phyloP scores from a whole-genome alignment of 257 asterid species.

The Solanum lycopersicoides region DNA sequence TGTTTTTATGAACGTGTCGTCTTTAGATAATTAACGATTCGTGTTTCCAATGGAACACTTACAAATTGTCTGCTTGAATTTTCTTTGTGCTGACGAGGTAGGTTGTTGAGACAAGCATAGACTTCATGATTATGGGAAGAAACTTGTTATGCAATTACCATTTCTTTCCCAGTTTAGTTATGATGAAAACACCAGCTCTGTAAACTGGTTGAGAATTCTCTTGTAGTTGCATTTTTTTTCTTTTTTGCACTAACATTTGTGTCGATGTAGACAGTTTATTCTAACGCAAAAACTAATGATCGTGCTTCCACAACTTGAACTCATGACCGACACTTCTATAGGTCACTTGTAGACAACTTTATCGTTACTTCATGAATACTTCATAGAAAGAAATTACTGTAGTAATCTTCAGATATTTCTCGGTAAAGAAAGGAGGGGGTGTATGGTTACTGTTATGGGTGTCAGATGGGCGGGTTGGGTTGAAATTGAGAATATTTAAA shows the following conservation, averaged over 20 bases:
- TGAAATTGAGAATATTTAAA: too few species aligned
- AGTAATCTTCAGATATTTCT: background rate
- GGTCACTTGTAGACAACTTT: accelerated
- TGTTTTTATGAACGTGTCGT: background rate
- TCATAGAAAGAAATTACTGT: too few species aligned
- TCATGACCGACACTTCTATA: background rate
- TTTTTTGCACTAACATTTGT: background rate
- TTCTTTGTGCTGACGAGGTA: background rate
- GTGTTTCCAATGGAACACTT: background rate
- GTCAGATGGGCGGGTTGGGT: too few species aligned
- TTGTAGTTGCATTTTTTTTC: background rate
- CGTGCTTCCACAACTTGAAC: background rate
- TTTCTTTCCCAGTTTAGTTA: background rate
- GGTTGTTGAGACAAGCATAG: background rate
- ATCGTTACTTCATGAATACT: background rate
- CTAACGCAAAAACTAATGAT: background rate
- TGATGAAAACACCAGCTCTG: background rate
- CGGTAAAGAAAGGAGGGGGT: too few species aligned
- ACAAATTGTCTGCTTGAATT: background rate
- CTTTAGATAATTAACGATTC: background rate
- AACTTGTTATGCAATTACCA: background rate
- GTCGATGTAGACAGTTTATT: background rate
- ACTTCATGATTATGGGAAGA: background rate
- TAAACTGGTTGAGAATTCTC: background rate
- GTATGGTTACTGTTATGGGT: too few species aligned